A percentile compares a stretch with the other conserved stretches of the same genome.
phyloP scores from a whole-genome alignment of 345 rosid genomes.

The Populus pruinosa region DNA sequence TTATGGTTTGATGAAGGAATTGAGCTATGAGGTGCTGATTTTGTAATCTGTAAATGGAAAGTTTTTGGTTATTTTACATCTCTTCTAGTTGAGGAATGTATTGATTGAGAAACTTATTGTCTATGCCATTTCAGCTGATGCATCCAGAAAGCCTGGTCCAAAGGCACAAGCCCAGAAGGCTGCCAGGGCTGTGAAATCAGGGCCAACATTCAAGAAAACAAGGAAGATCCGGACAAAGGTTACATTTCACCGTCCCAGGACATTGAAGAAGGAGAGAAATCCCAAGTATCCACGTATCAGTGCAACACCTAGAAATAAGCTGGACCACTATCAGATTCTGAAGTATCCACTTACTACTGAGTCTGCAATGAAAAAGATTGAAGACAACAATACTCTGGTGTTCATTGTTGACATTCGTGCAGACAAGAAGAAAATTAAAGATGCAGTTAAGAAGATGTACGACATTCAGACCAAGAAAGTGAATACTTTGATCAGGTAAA shows the following conservation, averaged over 20 bases:
- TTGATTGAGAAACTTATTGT: background rate
- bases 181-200: conserved; percentile 83
- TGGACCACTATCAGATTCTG: conserved; percentile 85
- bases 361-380: conserved; percentile 92
- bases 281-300: conserved; percentile 79
- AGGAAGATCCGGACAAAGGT: conserved; percentile 82
- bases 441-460: conserved; percentile 91
- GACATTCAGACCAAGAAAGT: conserved; percentile 94
- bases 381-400: conserved; percentile 91
- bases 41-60: background rate
- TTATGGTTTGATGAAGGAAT: background rate
- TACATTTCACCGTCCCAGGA: conserved; percentile 87
- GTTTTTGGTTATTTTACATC: background rate
- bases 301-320: conserved; percentile 77
- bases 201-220: conserved; percentile 65
- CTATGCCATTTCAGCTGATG: conserved; percentile 34
- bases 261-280: conserved; percentile 64
- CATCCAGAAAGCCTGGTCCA: conserved; percentile 55
- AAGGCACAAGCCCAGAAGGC: conserved; percentile 89
- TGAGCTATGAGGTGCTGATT: background rate
- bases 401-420: conserved; percentile 96
- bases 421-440: conserved; percentile 86
- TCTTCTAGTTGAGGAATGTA: background rate
- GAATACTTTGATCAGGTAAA: conserved; percentile 83
- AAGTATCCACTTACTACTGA: conserved; percentile 95